These are phyloP conservation scores for Globisporangium splendens DNA, from an alignment of 352 stramenopile species.

Conservation along the genomic window DNA sequence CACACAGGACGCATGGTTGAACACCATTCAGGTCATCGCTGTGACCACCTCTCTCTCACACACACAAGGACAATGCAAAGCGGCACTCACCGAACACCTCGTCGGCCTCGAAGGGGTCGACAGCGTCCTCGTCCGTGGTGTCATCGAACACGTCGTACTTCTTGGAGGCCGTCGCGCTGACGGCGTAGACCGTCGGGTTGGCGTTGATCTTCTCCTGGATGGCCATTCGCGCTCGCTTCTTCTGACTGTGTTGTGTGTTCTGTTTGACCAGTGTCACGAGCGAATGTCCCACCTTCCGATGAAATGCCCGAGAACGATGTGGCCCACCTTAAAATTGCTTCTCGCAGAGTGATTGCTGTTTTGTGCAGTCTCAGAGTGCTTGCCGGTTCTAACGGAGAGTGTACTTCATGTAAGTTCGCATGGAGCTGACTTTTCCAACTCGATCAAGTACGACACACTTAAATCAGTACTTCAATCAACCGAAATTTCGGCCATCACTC, in stretches of 20 bases:
- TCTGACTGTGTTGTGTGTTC: no score
- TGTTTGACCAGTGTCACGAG: no score
- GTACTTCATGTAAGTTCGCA: no score
- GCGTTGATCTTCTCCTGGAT: slow-evolving; percentile 86
- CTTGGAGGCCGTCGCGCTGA: slow-evolving; percentile 45
- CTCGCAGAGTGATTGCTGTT: neutral
- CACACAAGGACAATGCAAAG: no score
- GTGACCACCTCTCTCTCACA: neutral
- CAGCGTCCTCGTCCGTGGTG: slow-evolving; percentile 51
- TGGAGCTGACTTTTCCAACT: no score
- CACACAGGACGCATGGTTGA: neutral
- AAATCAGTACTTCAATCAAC: no score
- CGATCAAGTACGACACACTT: no score
- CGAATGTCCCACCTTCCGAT: no score
- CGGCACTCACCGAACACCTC: slow-evolving; percentile 78
- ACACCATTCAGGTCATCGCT: neutral
- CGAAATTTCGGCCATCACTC: no score
- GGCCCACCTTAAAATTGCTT: neutral
- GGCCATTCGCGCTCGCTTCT: slow-evolving; percentile 28
- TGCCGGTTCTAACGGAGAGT: no score
- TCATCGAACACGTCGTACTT: slow-evolving; percentile 64
- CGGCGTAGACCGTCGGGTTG: slow-evolving; percentile 85
- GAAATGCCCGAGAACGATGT: neutral
- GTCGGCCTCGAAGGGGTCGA: slow-evolving; percentile 77
- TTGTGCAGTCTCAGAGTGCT: neutral